Evolutionary conservation across 164 flowering plant species (phyloP).

Genomic region (Malania oleifera): DNA sequence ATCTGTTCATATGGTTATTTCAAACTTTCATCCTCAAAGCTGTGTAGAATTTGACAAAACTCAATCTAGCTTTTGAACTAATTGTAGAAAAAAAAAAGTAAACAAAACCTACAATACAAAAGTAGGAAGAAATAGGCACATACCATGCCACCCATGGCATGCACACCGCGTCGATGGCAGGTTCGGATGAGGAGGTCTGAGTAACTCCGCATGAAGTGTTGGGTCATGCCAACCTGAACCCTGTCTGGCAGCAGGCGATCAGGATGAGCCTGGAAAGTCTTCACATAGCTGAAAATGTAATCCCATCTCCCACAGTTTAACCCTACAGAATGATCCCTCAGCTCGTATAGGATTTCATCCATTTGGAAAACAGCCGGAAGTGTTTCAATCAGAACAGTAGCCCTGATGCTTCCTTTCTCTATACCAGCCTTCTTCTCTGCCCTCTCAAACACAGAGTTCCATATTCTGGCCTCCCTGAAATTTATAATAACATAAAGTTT

Average conservation of each 20-base stretch:
- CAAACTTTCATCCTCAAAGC: no score
- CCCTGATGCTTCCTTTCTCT: conserved; percentile 78
- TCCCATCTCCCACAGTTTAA: conserved; percentile 98
- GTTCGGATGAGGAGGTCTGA: conserved; percentile 85
- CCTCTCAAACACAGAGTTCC: conserved; percentile 81
- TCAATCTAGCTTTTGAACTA: no score
- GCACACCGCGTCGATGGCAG: conserved; percentile 87
- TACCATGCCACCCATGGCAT: conserved; percentile 99
- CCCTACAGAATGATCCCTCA: conserved; percentile 83
- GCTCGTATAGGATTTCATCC: conserved; percentile 86
- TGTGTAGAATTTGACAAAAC: no score
- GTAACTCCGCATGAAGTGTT: conserved; percentile 84
- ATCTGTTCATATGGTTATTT: no score
- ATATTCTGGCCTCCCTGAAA: conserved; percentile 91
- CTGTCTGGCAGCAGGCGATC: conserved; percentile 83
- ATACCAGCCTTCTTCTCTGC: conserved; percentile 85
- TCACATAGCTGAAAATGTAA: conserved; percentile 92
- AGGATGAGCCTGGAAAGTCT: conserved; percentile 83
- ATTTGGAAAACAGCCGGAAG: conserved; percentile 93
- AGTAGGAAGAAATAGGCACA: background rate
- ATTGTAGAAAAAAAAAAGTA: no score
- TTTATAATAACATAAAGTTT: no score
- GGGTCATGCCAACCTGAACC: conserved; percentile 79
- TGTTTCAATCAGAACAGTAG: conserved; percentile 87
- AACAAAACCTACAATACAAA: no score